Conservation (phyloP, 306 rosid species). For the Spatholobus suberectus region DNA sequence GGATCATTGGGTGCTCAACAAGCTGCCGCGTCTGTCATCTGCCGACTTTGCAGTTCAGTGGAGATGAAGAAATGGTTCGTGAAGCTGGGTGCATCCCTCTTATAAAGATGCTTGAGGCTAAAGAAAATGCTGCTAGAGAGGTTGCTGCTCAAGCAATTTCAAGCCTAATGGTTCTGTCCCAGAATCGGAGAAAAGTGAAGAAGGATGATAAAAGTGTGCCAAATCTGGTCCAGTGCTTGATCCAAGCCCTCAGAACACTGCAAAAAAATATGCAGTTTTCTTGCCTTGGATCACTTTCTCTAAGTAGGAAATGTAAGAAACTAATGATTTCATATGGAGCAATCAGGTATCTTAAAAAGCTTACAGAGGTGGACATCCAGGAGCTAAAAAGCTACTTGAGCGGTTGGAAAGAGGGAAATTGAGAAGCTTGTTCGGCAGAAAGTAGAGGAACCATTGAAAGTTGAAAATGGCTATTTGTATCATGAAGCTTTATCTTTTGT, state of each 20-base stretch:
- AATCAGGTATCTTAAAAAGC: slow-evolving; percentile 94
- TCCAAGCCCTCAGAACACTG: slow-evolving; percentile 81
- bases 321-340: slow-evolving; percentile 96
- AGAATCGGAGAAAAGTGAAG: slow-evolving; percentile 80
- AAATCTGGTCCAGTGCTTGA: slow-evolving; percentile 84
- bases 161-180: slow-evolving; percentile 65
- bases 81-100: slow-evolving; percentile 82
- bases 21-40: slow-evolving; percentile 70
- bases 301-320: slow-evolving; percentile 82
- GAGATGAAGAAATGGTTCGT: slow-evolving; percentile 72
- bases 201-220: slow-evolving; percentile 83
- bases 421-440: slow-evolving; percentile 81
- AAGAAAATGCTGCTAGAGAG: slow-evolving; percentile 70
- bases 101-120: slow-evolving; percentile 83
- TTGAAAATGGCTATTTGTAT: slow-evolving; percentile 39
- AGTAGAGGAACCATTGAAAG: slow-evolving; percentile 43
- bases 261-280: slow-evolving; percentile 85
- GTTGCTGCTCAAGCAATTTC: slow-evolving; percentile 80
- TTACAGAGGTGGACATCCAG: slow-evolving; percentile 87
- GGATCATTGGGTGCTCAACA: slow-evolving; percentile 88
- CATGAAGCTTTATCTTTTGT: slow-evolving; percentile 30
- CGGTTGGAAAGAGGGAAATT: slow-evolving; percentile 86
- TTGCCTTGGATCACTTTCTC: slow-evolving; percentile 72
- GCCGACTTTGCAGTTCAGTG: slow-evolving; percentile 60
- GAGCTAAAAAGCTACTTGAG: slow-evolving; percentile 89